phyloP scores from a whole-genome alignment of 805 yeast species.

The Lipomyces oligophaga region DNA sequence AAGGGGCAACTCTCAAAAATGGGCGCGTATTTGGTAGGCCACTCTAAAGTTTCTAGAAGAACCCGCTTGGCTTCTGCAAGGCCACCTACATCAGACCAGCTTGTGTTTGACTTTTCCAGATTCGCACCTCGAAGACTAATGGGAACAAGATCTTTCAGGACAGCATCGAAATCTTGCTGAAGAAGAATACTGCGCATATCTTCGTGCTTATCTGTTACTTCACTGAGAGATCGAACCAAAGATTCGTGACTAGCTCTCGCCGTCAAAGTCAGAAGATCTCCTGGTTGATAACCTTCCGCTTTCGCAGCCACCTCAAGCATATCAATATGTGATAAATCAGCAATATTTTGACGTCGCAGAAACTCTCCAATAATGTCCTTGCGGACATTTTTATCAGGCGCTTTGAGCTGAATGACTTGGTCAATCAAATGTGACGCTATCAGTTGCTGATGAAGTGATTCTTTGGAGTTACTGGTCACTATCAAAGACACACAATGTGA shows the following conservation, averaged over 20 bases:
- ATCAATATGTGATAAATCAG: constrained; percentile 34
- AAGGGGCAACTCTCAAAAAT: constrained; percentile 87
- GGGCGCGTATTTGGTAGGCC: constrained; percentile 97
- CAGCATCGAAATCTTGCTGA: constrained; percentile 48
- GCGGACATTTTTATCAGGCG: constrained; percentile 69
- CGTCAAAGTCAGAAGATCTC: constrained; percentile 66
- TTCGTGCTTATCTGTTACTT: too few species aligned
- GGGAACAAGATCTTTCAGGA: constrained; percentile 70
- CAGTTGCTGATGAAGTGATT: constrained; percentile 56
- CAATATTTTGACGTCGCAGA: constrained; percentile 6
- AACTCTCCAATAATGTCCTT: constrained; percentile 46
- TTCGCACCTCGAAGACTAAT: constrained; percentile 82
- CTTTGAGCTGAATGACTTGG: constrained; percentile 52
- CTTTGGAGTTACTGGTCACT: constrained; percentile 61
- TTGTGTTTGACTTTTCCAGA: constrained; percentile 66
- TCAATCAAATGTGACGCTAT: constrained; percentile 70
- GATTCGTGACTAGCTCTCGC: constrained; percentile 51
- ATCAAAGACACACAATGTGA: constrained; percentile 53
- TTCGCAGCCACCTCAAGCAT: constrained; percentile 54
- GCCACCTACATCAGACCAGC: constrained; percentile 92
- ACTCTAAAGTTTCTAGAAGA: constrained; percentile 82
- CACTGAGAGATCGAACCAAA: constrained; percentile 31
- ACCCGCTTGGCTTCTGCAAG: constrained; percentile 68
- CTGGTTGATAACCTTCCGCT: constrained; percentile 87
- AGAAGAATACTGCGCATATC: constrained; percentile 15